phyloP scores from a whole-genome alignment of 1,284 basidiomycete species.

The Apiotrichum mycotoxinovorans region DNA sequence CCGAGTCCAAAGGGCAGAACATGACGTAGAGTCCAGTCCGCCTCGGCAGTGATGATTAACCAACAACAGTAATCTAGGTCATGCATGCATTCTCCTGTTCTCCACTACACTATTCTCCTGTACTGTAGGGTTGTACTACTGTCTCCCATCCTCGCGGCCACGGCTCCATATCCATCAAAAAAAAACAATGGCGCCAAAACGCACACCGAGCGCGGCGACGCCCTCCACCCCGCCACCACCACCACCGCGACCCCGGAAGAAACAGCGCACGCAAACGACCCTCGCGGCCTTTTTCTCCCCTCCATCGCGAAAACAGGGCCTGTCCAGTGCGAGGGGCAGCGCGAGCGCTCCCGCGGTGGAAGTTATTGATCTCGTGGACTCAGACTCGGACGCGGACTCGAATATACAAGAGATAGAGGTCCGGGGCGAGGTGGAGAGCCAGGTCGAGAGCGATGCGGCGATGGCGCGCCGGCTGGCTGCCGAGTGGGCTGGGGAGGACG shows the following conservation, averaged over 20 bases:
- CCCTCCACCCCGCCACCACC: constrained; percentile 18
- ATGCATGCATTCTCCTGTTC: no score
- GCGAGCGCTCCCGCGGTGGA: neutral
- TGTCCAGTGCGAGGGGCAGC: constrained; percentile 4
- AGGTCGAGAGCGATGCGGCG: constrained; percentile 22
- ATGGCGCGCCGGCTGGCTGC: constrained; percentile 30
- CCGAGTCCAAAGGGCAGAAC: neutral
- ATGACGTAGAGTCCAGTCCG: constrained; percentile 10
- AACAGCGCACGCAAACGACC: constrained; percentile 16
- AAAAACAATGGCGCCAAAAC: constrained; percentile 9
- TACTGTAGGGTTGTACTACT: no score
- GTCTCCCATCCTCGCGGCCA: no score
- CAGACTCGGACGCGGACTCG: constrained; percentile 41
- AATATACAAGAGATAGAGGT: neutral
- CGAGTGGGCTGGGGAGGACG: constrained; percentile 23
- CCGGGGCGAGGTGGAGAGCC: neutral
- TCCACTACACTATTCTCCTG: no score
- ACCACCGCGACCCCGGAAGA: no score
- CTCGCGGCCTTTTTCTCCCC: constrained; percentile 43
- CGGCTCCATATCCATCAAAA: no score
- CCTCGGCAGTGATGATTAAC: no score
- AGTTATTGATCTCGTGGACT: constrained; percentile 31
- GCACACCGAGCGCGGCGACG: neutral
- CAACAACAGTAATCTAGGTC: no score
- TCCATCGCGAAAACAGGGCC: constrained; percentile 25